These are phyloP conservation scores for Debaryomyces udenii DNA, from an alignment of 1,139 yeast species.

Conservation along the genomic window DNA sequence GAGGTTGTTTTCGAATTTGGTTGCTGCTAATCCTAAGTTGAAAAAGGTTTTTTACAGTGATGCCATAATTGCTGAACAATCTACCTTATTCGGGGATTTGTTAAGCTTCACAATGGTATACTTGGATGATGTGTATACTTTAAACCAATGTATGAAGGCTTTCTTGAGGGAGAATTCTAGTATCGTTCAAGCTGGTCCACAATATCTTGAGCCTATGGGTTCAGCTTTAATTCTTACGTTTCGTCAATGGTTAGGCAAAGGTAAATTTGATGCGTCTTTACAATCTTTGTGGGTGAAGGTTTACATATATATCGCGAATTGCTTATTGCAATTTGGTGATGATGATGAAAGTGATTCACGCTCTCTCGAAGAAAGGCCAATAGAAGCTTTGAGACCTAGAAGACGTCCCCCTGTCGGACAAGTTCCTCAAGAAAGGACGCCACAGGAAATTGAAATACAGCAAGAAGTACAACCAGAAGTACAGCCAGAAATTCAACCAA, in stretches of 20 bases:
- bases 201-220: conserved; percentile 50
- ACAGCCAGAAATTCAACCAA: conserved; percentile 1
- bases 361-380: conserved; percentile 12
- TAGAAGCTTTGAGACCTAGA: conserved; percentile 20
- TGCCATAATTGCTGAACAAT: conserved; percentile 32
- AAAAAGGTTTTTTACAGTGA: conserved; percentile 28
- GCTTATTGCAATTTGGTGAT: conserved; percentile 31
- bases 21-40: conserved; percentile 34
- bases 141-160: conserved; percentile 38
- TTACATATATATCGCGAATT: conserved; percentile 44
- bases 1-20: conserved; percentile 37
- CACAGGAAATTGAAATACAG: conserved; percentile 3
- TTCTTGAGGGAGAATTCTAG: conserved; percentile 38
- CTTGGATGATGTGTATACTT: conserved; percentile 30
- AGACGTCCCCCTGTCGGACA: conserved; percentile 8
- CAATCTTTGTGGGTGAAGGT: conserved; percentile 47
- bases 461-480: conserved; percentile 4
- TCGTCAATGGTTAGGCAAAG: conserved; percentile 39
- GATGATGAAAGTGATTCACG: conserved; percentile 16
- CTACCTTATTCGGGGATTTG: conserved; percentile 40
- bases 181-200: conserved; percentile 28
- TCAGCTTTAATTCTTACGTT: conserved; percentile 42
- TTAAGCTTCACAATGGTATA: conserved; percentile 37
- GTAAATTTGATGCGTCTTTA: conserved; percentile 33
- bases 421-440: background rate